Conservation (phyloP, 768 basidiomycete genomes). For the Lyophyllum shimeji region DNA sequence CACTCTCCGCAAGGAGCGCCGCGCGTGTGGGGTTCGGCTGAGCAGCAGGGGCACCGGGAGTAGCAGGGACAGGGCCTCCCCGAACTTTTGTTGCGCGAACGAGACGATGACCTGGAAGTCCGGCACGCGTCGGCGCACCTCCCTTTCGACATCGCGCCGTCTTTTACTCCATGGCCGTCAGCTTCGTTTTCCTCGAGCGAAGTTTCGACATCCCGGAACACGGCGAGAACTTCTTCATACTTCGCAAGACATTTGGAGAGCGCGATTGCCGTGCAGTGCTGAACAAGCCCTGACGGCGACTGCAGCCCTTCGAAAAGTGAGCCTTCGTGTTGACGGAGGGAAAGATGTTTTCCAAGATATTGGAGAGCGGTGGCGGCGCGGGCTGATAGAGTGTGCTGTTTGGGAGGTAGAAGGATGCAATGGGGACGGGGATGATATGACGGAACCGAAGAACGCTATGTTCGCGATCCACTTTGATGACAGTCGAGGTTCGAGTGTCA, state of each 20-base stretch:
- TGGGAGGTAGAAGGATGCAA: slow-evolving; percentile 57
- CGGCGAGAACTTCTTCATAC: slow-evolving; percentile 50
- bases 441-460: slow-evolving; percentile 75
- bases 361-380: slow-evolving; percentile 69
- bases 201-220: slow-evolving; percentile 46
- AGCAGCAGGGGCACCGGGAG: background rate
- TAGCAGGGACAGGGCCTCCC: background rate
- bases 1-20: slow-evolving; percentile 74
- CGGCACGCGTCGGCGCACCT: slow-evolving; percentile 74
- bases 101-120: slow-evolving; percentile 86
- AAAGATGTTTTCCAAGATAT: slow-evolving; percentile 75
- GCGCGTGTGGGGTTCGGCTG: slow-evolving; percentile 36
- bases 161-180: slow-evolving; percentile 72
- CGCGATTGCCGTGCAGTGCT: slow-evolving; percentile 80
- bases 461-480: slow-evolving; percentile 92
- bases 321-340: slow-evolving; percentile 69
- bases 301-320: slow-evolving; percentile 84
- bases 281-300: slow-evolving; percentile 70
- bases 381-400: slow-evolving; percentile 55
- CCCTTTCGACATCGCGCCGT: slow-evolving; percentile 67
- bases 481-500: slow-evolving; percentile 83
- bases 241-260: slow-evolving; percentile 78
- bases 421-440: slow-evolving; percentile 78
- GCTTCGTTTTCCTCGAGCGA: slow-evolving; percentile 61
- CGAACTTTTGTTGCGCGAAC: slow-evolving; percentile 63